phyloP scores from a whole-genome alignment of 768 basidiomycete genomes.

The Cystobasidium ongulense region DNA sequence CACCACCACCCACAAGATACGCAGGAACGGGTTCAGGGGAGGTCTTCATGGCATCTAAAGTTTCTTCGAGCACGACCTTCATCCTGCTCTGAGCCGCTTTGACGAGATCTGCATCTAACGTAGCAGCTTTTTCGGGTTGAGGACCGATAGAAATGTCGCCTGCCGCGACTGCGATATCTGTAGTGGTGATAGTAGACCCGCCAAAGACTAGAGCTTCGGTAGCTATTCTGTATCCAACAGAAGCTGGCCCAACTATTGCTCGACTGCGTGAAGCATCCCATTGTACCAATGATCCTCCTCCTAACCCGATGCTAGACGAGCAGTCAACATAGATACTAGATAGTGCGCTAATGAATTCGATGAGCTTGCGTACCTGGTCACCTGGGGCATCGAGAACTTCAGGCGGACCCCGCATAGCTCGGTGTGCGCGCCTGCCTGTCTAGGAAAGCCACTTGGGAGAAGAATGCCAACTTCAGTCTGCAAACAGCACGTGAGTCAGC shows the following conservation, averaged over 20 bases:
- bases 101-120: constrained; percentile 38
- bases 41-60: constrained; percentile 60
- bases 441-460: constrained; percentile 56
- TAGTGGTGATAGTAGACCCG: constrained; percentile 55
- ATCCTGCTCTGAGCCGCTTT: constrained; percentile 47
- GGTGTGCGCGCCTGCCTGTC: constrained; percentile 58
- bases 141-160: constrained; percentile 42
- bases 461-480: constrained; percentile 59
- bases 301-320: constrained; percentile 54
- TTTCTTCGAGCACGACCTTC: constrained; percentile 50
- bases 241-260: constrained; percentile 58
- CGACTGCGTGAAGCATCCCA: constrained; percentile 33
- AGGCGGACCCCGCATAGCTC: constrained; percentile 58
- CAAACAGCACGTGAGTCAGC: neutral
- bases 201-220: constrained; percentile 55
- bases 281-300: constrained; percentile 56
- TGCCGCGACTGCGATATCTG: constrained; percentile 54
- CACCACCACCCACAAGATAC: constrained; percentile 61
- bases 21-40: constrained; percentile 54
- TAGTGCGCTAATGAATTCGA: neutral
- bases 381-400: constrained; percentile 58
- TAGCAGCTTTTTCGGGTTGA: constrained; percentile 29
- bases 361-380: constrained; percentile 46
- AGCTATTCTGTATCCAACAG: constrained; percentile 52
- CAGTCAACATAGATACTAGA: neutral